Evolutionary conservation across 1,284 basidiomycete genomes (phyloP).

Genomic region (Anthracocystis walkeri): DNA sequence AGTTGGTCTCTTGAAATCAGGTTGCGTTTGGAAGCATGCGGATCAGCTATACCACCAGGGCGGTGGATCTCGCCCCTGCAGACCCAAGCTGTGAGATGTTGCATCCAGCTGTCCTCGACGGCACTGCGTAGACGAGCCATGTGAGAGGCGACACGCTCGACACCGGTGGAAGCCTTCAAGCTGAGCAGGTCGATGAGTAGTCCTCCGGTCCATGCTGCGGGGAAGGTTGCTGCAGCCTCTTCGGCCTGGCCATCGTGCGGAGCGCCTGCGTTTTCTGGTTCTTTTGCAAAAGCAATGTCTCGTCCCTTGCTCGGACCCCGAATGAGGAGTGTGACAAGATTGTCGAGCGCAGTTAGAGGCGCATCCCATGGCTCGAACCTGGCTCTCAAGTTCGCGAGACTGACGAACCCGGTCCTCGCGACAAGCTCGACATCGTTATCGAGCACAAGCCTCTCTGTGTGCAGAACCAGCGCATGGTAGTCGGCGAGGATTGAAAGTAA

Average conservation of each 20-base stretch:
- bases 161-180: constrained; percentile 39
- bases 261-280: neutral
- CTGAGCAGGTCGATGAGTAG: constrained; percentile 52
- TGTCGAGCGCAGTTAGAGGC: constrained; percentile 43
- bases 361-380: constrained; percentile 50
- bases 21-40: constrained; percentile 29
- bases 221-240: constrained; percentile 8
- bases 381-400: constrained; percentile 49
- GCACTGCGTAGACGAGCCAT: constrained; percentile 44
- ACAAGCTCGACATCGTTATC: constrained; percentile 38
- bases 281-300: constrained; percentile 27
- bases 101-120: constrained; percentile 55
- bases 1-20: constrained; percentile 33
- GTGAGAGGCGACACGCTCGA: constrained; percentile 34
- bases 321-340: constrained; percentile 35
- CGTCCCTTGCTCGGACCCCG: constrained; percentile 28
- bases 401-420: constrained; percentile 40
- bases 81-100: constrained; percentile 49
- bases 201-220: constrained; percentile 53
- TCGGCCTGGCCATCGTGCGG: neutral
- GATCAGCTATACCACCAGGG: constrained; percentile 38
- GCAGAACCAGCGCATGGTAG: constrained; percentile 46
- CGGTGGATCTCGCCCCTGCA: constrained; percentile 50
- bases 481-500: constrained; percentile 40
- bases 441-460: constrained; percentile 43